Conservation (phyloP, 441 rosid species). For the Lepidium campestre region DNA sequence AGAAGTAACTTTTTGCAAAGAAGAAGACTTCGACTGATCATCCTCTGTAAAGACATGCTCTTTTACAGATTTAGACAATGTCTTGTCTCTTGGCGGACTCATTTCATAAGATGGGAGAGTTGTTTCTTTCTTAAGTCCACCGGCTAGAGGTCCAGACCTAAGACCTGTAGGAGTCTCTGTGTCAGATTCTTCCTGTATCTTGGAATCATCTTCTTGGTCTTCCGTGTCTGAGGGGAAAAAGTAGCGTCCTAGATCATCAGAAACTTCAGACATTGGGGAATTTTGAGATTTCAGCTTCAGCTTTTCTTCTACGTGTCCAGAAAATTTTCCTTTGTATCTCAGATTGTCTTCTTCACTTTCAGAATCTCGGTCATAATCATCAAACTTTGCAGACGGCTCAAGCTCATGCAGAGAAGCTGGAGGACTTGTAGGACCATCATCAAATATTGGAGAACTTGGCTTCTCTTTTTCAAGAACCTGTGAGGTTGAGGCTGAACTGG, state of each 20-base stretch:
- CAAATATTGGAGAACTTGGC: slow-evolving; percentile 31
- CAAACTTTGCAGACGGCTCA: slow-evolving; percentile 37
- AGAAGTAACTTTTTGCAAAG: slow-evolving; percentile 3
- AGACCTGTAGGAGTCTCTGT: slow-evolving; percentile 36
- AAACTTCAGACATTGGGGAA: slow-evolving; percentile 12
- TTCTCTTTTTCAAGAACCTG: slow-evolving; percentile 27
- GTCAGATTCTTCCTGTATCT: slow-evolving; percentile 22
- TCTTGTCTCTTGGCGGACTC: slow-evolving; percentile 21
- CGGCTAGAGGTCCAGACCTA: slow-evolving; percentile 41
- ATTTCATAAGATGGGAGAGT: slow-evolving; percentile 44
- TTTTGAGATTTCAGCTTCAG: slow-evolving; percentile 22
- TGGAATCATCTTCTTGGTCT: slow-evolving; percentile 26
- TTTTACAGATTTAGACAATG: slow-evolving; percentile 29
- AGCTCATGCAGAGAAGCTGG: slow-evolving; percentile 30
- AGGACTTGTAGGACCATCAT: slow-evolving; percentile 37
- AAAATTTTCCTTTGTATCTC: slow-evolving; percentile 21
- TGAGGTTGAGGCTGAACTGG: slow-evolving; percentile 28
- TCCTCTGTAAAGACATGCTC: slow-evolving; percentile 16
- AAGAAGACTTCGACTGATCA: slow-evolving; percentile 26
- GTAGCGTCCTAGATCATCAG: slow-evolving; percentile 28
- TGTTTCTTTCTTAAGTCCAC: slow-evolving; percentile 56
- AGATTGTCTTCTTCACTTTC: slow-evolving; percentile 46
- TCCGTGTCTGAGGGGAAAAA: slow-evolving; percentile 16
- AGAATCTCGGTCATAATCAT: slow-evolving; percentile 50
- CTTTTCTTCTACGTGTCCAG: slow-evolving; percentile 15